These are phyloP conservation scores for Pleurotus cornucopiae DNA, from an alignment of 768 basidiomycete species.

Conservation along the genomic window DNA sequence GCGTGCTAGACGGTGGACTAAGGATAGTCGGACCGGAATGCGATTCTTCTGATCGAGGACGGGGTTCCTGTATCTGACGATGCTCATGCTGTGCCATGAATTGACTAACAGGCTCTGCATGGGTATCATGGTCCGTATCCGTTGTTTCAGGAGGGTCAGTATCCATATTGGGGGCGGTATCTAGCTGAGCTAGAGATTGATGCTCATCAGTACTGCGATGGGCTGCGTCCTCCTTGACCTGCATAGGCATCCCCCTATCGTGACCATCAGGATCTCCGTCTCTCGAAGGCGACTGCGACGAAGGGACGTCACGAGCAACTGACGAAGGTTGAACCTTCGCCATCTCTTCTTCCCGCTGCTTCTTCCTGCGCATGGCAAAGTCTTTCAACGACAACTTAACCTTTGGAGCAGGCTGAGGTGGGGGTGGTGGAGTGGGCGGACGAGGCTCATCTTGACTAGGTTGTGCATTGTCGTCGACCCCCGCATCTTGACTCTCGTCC, in stretches of 20 bases:
- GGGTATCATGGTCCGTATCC: no score
- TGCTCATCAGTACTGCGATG: no score
- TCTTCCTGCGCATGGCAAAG: slow-evolving; percentile 52
- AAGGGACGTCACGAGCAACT: slow-evolving; percentile 4
- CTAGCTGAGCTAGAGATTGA: no score
- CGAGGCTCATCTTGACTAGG: neutral
- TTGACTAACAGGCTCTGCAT: no score
- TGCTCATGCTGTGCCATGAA: no score
- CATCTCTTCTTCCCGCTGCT: slow-evolving; percentile 39
- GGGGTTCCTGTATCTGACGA: neutral
- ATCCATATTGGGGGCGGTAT: no score
- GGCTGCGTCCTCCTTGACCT: neutral
- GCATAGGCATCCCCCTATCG: neutral
- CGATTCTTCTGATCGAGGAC: slow-evolving; percentile 1
- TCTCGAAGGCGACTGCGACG: slow-evolving; percentile 1
- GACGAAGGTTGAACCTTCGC: slow-evolving; percentile 11
- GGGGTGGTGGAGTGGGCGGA: slow-evolving; percentile 10
- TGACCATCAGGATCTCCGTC: neutral
- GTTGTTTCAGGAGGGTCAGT: no score
- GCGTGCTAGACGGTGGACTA: neutral
- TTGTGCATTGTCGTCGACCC: no score
- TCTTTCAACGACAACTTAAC: slow-evolving; percentile 60
- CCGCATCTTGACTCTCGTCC: no score
- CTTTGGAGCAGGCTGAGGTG: slow-evolving; percentile 32
- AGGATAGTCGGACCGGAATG: neutral